phyloP scores from a whole-genome alignment of 73 alveolate genomes.

The Effrenium voratum region DNA sequence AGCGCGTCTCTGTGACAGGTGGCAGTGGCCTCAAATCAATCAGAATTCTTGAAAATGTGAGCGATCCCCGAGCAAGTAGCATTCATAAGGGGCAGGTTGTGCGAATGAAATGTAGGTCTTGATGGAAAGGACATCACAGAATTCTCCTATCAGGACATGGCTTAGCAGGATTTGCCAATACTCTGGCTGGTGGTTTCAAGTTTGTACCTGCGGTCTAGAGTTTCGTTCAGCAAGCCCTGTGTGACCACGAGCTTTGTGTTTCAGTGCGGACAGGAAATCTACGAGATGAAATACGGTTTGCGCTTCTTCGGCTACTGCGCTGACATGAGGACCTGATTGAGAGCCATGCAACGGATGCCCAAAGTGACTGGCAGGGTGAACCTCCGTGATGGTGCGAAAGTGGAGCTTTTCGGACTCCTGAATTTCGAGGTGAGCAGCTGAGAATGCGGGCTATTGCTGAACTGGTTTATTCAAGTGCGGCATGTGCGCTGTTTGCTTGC shows the following conservation, averaged over 20 bases:
- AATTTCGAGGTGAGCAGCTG: conserved; percentile 48
- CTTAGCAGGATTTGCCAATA: too few species aligned
- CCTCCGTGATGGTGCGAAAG: conserved; percentile 78
- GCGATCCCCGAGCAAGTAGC: too few species aligned
- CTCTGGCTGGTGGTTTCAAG: too few species aligned
- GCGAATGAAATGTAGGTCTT: conserved; percentile 1
- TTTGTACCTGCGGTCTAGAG: too few species aligned
- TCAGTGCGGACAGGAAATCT: background rate
- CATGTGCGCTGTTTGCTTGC: background rate
- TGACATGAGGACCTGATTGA: conserved; percentile 13
- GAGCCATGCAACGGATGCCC: background rate
- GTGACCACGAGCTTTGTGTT: background rate
- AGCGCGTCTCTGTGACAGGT: conserved; percentile 78
- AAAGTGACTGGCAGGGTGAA: conserved; percentile 1
- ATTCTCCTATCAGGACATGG: conserved; percentile 76
- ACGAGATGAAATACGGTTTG: conserved; percentile 80
- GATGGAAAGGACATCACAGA: conserved; percentile 85
- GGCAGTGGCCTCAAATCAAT: background rate
- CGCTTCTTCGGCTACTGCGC: conserved; percentile 84
- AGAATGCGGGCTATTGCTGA: background rate
- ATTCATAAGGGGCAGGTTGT: too few species aligned
- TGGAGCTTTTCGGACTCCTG: conserved; percentile 73
- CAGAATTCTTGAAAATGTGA: too few species aligned
- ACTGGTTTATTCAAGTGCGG: too few species aligned
- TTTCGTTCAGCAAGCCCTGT: too few species aligned